Base-by-base conservation (phyloP, 2,329 filamentous ascomycete species). In the Ceratocystis alfenasii region DNA sequence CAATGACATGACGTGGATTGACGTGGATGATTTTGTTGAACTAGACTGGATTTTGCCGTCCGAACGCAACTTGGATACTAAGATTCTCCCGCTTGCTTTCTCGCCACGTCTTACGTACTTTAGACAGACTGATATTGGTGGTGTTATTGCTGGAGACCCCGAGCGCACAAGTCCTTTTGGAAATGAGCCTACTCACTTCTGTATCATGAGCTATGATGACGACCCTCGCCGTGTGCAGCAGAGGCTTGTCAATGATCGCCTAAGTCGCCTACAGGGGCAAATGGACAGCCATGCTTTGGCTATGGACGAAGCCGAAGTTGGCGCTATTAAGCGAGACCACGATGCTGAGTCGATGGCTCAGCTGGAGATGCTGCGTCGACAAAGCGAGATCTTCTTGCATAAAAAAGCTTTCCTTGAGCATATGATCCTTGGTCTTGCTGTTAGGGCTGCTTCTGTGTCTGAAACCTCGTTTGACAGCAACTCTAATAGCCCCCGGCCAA, bases 1-100 rank as follows among this genome's bases (percentile, higher is more conserved):
- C 74, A 89, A 95, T 65, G 94, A 99, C 72, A 86, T 91, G 70
- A 91, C 87, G 65, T 99, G 94, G 94, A 92, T 99, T 69, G 94
- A 99, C 72, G 97, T 99, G 91, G 94, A 99, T 73, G 94, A 99
- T 74, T 99, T 99, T 75, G 92, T 99, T 36, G 94, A 99, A 74
- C 78, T 99, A 25, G 95, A 96, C 73, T 97, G 93, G 93, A 92
- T 96, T 65, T 77, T 96, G 28, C 93, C 93, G 0, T 88, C 90
- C 15, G 90, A 95, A 72, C 85, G 88, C 41, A 95, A 96, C 70
- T 92, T 93, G 0, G 88, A 95, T 70, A 97, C 93, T 0, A 92
- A 94, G 74, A 99, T 99, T 59, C 76, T 99, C 65, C 95, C 95
- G 0, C 81, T 99, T 7, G 92, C 89, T 0, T 97, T 87, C 71